A percentile compares a stretch with the other conserved stretches of the same genome.
phyloP scores from a whole-genome alignment of 1,284 basidiomycete species.

The Leccinum huronense region DNA sequence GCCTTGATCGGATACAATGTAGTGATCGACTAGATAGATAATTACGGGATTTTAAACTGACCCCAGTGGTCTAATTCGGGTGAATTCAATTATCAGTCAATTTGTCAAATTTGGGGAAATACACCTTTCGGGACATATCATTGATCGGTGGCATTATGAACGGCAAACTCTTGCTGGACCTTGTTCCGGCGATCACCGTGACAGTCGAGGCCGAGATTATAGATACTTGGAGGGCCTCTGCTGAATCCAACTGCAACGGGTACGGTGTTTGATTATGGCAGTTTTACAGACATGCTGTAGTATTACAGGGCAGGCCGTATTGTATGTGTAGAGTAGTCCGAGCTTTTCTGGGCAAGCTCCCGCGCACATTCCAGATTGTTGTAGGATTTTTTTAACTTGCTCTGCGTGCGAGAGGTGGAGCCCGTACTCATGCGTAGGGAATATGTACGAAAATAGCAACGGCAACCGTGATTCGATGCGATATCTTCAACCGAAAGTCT shows the following conservation, averaged over 20 bases:
- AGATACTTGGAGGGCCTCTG: slow-evolving; percentile 8
- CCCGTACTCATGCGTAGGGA: not conserved
- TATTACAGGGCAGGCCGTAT: not conserved
- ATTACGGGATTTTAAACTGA: too few species aligned
- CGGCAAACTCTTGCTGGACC: slow-evolving; percentile 9
- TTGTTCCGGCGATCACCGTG: slow-evolving; percentile 8
- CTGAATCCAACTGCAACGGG: slow-evolving; percentile 15
- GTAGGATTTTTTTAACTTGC: not conserved
- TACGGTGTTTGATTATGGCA: slow-evolving; percentile 4
- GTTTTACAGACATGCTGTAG: not conserved
- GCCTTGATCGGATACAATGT: too few species aligned
- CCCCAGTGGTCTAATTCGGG: too few species aligned
- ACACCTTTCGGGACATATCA: slow-evolving; percentile 1
- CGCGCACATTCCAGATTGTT: not conserved
- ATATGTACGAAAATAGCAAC: not conserved
- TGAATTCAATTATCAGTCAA: too few species aligned
- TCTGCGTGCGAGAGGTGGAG: not conserved
- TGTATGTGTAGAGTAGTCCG: not conserved
- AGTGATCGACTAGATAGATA: too few species aligned
- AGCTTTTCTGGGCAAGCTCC: not conserved
- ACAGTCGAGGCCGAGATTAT: slow-evolving; percentile 14
- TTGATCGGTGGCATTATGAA: slow-evolving; percentile 12
- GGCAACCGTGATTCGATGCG: not conserved
- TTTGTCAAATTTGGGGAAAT: too few species aligned
- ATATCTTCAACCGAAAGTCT: not conserved